Conservation (phyloP, 169 alveolate species). For the Eimeria zaria region DNA sequence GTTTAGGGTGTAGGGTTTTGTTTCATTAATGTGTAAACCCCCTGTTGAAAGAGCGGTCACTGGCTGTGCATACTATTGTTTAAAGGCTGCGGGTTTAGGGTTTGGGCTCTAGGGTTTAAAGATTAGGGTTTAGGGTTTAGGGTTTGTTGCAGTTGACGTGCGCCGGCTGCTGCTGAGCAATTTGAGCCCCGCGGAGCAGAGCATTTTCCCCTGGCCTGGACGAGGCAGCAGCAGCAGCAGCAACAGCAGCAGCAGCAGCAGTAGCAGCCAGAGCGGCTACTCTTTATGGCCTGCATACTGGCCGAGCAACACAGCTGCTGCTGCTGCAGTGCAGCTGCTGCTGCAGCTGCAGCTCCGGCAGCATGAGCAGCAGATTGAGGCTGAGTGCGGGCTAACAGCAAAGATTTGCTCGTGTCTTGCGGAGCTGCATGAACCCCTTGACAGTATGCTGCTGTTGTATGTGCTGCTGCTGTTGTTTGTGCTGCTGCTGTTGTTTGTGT, state of each 20-base stretch:
- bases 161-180: constrained; percentile 49
- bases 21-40: too few species aligned
- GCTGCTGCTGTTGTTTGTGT: constrained; percentile 44
- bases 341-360: constrained; percentile 76
- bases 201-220: constrained; percentile 55
- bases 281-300: constrained; percentile 80
- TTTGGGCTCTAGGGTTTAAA: constrained; percentile 3
- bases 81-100: background rate
- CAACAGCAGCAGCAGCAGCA: constrained; percentile 9
- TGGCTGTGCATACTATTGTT: background rate
- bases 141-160: constrained; percentile 70
- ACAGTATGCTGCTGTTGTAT: constrained; percentile 35
- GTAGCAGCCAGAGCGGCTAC: background rate
- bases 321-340: constrained; percentile 80
- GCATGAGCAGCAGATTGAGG: constrained; percentile 53
- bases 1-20: background rate
- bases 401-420: constrained; percentile 50
- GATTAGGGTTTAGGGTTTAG: constrained; percentile 5
- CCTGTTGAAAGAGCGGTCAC: background rate
- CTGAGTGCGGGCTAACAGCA: constrained; percentile 33
- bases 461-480: background rate
- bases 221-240: constrained; percentile 41
- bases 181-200: constrained; percentile 48
- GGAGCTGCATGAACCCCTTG: constrained; percentile 66
- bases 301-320: constrained; percentile 45